Evolutionary conservation across 371 early-diverging fungal species (phyloP).

Genomic region (Mortierella polycephala): DNA sequence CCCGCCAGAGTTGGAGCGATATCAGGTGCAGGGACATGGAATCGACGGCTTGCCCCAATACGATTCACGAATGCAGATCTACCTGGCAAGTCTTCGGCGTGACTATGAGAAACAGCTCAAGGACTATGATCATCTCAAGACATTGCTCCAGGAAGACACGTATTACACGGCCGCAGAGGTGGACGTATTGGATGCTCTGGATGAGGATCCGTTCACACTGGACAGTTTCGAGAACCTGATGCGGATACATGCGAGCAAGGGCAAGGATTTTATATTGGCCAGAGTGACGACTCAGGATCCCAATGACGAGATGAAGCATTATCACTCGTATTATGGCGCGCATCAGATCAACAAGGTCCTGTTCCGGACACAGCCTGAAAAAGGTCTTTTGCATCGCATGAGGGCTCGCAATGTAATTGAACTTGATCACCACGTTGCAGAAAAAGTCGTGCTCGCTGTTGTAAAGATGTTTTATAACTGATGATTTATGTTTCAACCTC

Average conservation of each 20-base stretch:
- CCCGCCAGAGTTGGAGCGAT: conserved; percentile 33
- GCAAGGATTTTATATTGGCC: conserved; percentile 83
- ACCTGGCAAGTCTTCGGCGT: conserved; percentile 14
- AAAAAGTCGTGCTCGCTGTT: not conserved
- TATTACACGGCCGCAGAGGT: conserved; percentile 62
- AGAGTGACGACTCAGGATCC: conserved; percentile 84
- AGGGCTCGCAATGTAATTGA: conserved; percentile 79
- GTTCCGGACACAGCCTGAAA: conserved; percentile 79
- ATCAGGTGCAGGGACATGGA: conserved; percentile 7
- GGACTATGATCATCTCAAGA: conserved; percentile 20
- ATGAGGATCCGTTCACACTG: conserved; percentile 85
- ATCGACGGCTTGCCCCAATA: conserved; percentile 1
- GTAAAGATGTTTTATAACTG: not conserved
- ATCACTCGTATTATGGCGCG: conserved; percentile 77
- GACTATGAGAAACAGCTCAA: conserved; percentile 27
- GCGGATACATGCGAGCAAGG: conserved; percentile 62
- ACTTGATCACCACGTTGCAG: not conserved
- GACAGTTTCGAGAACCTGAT: conserved; percentile 77
- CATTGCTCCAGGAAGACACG: conserved; percentile 45
- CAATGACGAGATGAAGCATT: conserved; percentile 56
- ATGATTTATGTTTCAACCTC: not conserved
- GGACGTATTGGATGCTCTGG: conserved; percentile 40
- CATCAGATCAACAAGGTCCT: conserved; percentile 86
- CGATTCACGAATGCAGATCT: conserved; percentile 16
- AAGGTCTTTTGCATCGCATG: conserved; percentile 82